Percentiles rank a stretch among this genome's conserved stretches.
Conservation (phyloP, 257 asterid genomes). For the Lavandula angustifolia region DNA sequence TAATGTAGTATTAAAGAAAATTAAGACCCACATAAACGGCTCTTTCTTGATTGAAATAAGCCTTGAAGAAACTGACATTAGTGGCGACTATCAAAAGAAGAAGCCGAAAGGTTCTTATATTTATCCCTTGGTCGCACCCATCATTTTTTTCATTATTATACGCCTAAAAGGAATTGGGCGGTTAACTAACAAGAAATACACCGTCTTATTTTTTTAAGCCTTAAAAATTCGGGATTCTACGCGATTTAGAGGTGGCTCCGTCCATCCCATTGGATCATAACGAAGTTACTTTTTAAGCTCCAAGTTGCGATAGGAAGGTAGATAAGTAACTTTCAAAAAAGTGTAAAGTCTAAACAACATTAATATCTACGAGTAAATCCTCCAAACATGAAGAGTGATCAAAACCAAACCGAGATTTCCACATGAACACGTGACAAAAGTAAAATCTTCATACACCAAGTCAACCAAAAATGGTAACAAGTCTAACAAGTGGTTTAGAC, state of each 20-base stretch:
- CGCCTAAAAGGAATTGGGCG: slow-evolving; percentile 23
- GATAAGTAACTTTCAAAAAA: not conserved
- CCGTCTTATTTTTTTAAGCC: not conserved
- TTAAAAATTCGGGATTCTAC: too few relatives aligned
- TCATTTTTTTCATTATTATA: slow-evolving; percentile 17
- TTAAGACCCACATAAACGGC: slow-evolving; percentile 16
- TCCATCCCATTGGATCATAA: too few relatives aligned
- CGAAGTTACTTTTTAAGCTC: too few relatives aligned
- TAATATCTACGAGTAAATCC: not conserved
- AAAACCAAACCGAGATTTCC: slow-evolving; percentile 6
- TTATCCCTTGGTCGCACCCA: slow-evolving; percentile 5
- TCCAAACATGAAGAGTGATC: slow-evolving; percentile 6
- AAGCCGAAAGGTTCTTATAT: slow-evolving; percentile 26
- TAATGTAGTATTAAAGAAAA: slow-evolving; percentile 7
- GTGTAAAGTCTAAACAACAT: not conserved
- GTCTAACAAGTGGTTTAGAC: slow-evolving; percentile 33
- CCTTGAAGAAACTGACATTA: slow-evolving; percentile 33
- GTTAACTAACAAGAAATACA: slow-evolving; percentile 15
- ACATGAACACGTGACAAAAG: slow-evolving; percentile 11
- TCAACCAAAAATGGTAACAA: slow-evolving; percentile 34
- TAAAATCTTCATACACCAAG: slow-evolving; percentile 19
- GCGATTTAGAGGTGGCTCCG: too few relatives aligned
- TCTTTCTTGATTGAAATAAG: slow-evolving; percentile 5
- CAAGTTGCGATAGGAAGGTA: too few relatives aligned
- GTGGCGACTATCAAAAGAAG: slow-evolving; percentile 34